Evolutionary conservation across 1,139 yeast genomes (phyloP).

Genomic region (Suhomyces wounanorum): DNA sequence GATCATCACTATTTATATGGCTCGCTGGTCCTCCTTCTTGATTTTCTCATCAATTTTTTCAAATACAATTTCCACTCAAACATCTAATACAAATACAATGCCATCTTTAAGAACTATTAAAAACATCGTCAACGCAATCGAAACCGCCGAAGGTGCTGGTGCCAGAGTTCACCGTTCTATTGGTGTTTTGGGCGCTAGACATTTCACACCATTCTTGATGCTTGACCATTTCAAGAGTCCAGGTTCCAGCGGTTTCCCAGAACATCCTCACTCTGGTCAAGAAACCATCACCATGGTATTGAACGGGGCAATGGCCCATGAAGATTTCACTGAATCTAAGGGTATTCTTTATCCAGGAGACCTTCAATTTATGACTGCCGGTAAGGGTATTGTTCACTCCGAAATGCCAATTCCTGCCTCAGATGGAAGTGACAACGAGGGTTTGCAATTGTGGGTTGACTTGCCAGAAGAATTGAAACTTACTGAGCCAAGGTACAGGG

Average conservation of each 20-base stretch:
- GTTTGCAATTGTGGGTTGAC: constrained; percentile 92
- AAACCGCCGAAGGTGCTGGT: constrained; percentile 86
- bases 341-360: constrained; percentile 85
- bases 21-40: constrained; percentile 1
- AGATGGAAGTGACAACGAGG: constrained; percentile 60
- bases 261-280: constrained; percentile 91
- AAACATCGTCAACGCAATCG: constrained; percentile 63
- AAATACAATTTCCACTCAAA: constrained; percentile 3
- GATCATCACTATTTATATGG: constrained; percentile 9
- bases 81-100: constrained; percentile 2
- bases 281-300: constrained; percentile 80
- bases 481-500: constrained; percentile 78
- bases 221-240: constrained; percentile 69
- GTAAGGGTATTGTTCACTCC: constrained; percentile 82
- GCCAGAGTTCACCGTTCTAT: constrained; percentile 82
- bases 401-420: constrained; percentile 77
- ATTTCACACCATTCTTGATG: constrained; percentile 82
- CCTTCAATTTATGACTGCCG: constrained; percentile 94
- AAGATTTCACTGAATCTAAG: constrained; percentile 83
- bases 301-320: constrained; percentile 83
- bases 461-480: constrained; percentile 71
- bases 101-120: constrained; percentile 50
- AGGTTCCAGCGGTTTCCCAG: constrained; percentile 69
- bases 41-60: constrained; percentile 6
- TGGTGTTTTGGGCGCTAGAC: constrained; percentile 66